These are phyloP conservation scores for Flaveria bidentis DNA, from an alignment of 129 eudicot species.

Conservation along the genomic window DNA sequence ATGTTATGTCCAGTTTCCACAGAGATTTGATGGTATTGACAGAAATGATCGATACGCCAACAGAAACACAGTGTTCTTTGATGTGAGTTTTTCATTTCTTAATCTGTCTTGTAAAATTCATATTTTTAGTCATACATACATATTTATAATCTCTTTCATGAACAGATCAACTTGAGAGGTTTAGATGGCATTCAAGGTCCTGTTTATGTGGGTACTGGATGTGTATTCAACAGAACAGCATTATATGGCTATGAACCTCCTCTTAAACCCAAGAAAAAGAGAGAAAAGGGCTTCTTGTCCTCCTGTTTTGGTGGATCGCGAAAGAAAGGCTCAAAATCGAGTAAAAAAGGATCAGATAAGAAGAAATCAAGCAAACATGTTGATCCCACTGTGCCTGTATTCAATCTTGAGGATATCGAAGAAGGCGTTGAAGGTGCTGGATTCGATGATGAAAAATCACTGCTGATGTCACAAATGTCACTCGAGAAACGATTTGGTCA, in stretches of 20 bases:
- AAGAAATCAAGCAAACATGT: slow-evolving; percentile 92
- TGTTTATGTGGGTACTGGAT: slow-evolving; percentile 99
- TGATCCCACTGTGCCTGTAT: slow-evolving; percentile 96
- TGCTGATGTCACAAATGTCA: slow-evolving; percentile 96
- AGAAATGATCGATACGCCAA: slow-evolving; percentile 98
- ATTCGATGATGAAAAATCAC: slow-evolving; percentile 93
- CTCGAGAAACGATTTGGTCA: slow-evolving; percentile 98
- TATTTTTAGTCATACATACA: neutral
- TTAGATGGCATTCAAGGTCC: slow-evolving; percentile 99
- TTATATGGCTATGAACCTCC: slow-evolving; percentile 99
- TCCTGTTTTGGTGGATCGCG: slow-evolving; percentile 84
- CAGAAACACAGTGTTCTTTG: slow-evolving; percentile 97
- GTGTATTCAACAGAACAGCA: slow-evolving; percentile 99
- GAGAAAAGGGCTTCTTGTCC: slow-evolving; percentile 69
- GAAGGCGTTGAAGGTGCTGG: slow-evolving; percentile 99
- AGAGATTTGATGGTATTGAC: slow-evolving; percentile 98
- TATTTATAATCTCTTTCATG: slow-evolving; percentile 9
- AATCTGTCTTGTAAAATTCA: neutral
- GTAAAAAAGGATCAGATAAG: slow-evolving; percentile 83
- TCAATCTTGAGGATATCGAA: slow-evolving; percentile 94
- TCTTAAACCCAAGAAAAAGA: slow-evolving; percentile 85
- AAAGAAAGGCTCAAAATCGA: slow-evolving; percentile 74
- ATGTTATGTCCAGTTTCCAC: slow-evolving; percentile 98
- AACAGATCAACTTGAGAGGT: slow-evolving; percentile 98
- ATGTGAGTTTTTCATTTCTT: slow-evolving; percentile 60